A percentile compares a stretch with the other conserved stretches of the same genome.
These are phyloP conservation scores for Phyllosticta citribraziliensis DNA, from an alignment of 2,329 filamentous ascomycete species.

Conservation along the genomic window DNA sequence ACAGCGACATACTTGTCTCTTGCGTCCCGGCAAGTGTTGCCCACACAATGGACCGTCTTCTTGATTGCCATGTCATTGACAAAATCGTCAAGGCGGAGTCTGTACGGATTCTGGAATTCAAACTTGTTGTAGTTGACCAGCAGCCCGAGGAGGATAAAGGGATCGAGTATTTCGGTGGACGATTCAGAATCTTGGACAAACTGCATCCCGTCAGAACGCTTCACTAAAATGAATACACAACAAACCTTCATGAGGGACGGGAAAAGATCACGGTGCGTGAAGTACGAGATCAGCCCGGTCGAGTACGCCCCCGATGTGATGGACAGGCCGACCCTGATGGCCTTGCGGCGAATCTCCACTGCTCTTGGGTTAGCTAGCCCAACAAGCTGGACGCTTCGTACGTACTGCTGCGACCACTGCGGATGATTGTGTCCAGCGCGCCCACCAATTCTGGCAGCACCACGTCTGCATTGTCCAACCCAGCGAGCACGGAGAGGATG, in stretches of 20 bases:
- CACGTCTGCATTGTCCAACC: conserved; percentile 76
- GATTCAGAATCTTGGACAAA: conserved; percentile 72
- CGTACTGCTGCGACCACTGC: conserved; percentile 62
- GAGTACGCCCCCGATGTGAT: conserved; percentile 91
- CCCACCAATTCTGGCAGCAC: conserved; percentile 84
- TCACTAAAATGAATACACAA: neutral
- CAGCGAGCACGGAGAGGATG: conserved; percentile 80
- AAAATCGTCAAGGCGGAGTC: conserved; percentile 84
- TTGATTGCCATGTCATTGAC: conserved; percentile 83
- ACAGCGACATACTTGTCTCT: conserved; percentile 73
- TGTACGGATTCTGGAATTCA: conserved; percentile 94
- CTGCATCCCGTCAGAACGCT: conserved; percentile 33
- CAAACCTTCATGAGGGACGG: conserved; percentile 84
- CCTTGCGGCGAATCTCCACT: conserved; percentile 70
- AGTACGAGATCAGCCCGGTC: conserved; percentile 86
- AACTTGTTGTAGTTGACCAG: conserved; percentile 99
- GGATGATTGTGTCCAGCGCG: conserved; percentile 71
- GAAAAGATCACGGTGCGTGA: conserved; percentile 89
- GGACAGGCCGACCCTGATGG: conserved; percentile 70
- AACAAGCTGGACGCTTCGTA: conserved; percentile 14
- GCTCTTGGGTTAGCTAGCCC: neutral
- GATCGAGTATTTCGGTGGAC: conserved; percentile 51
- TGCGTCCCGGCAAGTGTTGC: conserved; percentile 57
- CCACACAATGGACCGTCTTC: conserved; percentile 69
- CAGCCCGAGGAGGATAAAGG: conserved; percentile 75